phyloP scores from a whole-genome alignment of 371 early-diverging fungal genomes.

The Capillidium heterosporum region DNA sequence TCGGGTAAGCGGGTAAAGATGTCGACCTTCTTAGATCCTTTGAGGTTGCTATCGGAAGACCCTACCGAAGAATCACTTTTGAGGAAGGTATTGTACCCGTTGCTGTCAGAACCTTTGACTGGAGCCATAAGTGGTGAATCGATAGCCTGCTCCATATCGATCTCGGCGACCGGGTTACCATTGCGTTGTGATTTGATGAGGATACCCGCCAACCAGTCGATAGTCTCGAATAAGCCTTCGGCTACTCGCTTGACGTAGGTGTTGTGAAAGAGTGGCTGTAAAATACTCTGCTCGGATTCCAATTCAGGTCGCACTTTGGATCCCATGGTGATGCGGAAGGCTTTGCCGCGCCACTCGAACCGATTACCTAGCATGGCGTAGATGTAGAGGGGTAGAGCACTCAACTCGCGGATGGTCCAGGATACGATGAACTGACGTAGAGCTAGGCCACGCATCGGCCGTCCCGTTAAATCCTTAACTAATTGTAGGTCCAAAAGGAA shows the following conservation, averaged over 20 bases:
- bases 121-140: no score
- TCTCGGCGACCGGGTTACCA: neutral
- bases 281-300: neutral
- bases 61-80: no score
- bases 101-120: no score
- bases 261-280: neutral
- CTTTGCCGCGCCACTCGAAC: slow-evolving; percentile 70
- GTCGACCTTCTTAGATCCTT: no score
- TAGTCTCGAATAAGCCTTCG: slow-evolving; percentile 10
- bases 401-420: slow-evolving; percentile 60
- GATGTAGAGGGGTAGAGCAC: slow-evolving; percentile 63
- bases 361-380: slow-evolving; percentile 62
- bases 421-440: slow-evolving; percentile 20
- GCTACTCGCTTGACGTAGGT: slow-evolving; percentile 11
- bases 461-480: slow-evolving; percentile 24
- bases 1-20: no score
- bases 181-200: slow-evolving; percentile 18
- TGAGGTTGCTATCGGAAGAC: no score
- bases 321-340: slow-evolving; percentile 27
- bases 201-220: slow-evolving; percentile 16
- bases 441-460: slow-evolving; percentile 10
- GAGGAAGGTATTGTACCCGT: no score
- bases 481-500: slow-evolving; percentile 38
- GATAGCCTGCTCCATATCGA: no score
- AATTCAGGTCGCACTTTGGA: slow-evolving; percentile 10